Conservation (phyloP, 805 yeast species). For the Yarrowia yakushimensis region DNA sequence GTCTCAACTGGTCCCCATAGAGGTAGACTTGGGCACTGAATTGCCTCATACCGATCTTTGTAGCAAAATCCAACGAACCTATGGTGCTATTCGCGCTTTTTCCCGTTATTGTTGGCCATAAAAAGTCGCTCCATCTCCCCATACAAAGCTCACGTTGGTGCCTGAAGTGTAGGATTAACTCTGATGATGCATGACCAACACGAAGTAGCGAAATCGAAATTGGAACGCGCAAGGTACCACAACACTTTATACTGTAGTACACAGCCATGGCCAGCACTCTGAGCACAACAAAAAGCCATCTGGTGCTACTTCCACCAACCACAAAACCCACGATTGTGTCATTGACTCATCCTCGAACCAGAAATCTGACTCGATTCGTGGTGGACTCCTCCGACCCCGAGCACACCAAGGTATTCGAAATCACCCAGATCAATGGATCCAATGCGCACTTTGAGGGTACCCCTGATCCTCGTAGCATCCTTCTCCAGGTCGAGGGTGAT, state of each 20-base stretch:
- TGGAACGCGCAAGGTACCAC: background rate
- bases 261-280: background rate
- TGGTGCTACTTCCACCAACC: slow-evolving; percentile 5
- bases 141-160: background rate
- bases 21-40: no score
- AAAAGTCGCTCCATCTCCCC: background rate
- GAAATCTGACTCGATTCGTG: background rate
- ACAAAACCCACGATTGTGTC: slow-evolving; percentile 17
- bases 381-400: slow-evolving; percentile 10
- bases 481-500: slow-evolving; percentile 4
- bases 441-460: slow-evolving; percentile 21
- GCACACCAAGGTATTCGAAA: slow-evolving; percentile 15
- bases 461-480: slow-evolving; percentile 7
- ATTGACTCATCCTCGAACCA: slow-evolving; percentile 11
- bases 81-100: no score
- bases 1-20: background rate
- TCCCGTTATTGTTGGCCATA: no score
- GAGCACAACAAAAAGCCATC: slow-evolving; percentile 3
- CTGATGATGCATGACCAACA: slow-evolving; percentile 4
- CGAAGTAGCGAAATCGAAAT: slow-evolving; percentile 4
- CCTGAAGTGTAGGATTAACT: background rate
- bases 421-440: slow-evolving; percentile 23
- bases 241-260: background rate
- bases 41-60: no score
- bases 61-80: no score